phyloP scores from a whole-genome alignment of 805 yeast species.

The Clavispora santaluciae region DNA sequence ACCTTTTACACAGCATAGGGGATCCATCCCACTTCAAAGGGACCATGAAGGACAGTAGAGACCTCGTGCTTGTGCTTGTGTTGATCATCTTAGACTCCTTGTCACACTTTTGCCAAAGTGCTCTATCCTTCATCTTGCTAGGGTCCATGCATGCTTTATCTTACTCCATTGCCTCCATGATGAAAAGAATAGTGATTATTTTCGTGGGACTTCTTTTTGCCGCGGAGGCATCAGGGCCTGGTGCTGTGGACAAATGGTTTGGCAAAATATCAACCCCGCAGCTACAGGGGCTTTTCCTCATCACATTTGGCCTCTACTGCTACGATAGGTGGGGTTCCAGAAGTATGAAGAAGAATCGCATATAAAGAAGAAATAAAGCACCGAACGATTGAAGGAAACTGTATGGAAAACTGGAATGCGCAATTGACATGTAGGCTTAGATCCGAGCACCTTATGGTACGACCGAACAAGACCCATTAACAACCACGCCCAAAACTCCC shows the following conservation, averaged over 20 bases:
- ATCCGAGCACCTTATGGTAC: conserved; percentile 4
- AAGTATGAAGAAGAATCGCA: conserved; percentile 13
- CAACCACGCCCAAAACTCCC: conserved; percentile 39
- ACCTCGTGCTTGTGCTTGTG: conserved; percentile 38
- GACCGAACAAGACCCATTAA: conserved; percentile 7
- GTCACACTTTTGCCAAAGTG: conserved; percentile 74
- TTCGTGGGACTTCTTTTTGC: conserved; percentile 61
- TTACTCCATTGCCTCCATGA: conserved; percentile 80
- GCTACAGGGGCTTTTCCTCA: conserved; percentile 43
- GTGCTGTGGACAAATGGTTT: conserved; percentile 19
- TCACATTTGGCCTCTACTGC: conserved; percentile 53
- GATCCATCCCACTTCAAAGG: conserved; percentile 2
- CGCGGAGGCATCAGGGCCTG: conserved; percentile 33
- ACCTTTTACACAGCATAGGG: conserved; percentile 8
- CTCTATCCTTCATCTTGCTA: conserved; percentile 74
- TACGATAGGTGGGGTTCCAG: conserved; percentile 61
- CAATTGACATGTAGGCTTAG: conserved; percentile 18
- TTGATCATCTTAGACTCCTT: conserved; percentile 62
- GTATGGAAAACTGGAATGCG: conserved; percentile 44
- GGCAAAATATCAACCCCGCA: conserved; percentile 43
- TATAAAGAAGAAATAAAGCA: not conserved
- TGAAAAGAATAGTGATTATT: conserved; percentile 84
- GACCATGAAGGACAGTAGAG: conserved; percentile 12
- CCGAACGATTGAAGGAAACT: conserved; percentile 7
- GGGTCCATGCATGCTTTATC: conserved; percentile 81